Conservation (phyloP, 805 yeast genomes). For the Ogataea thermomethanolica region DNA sequence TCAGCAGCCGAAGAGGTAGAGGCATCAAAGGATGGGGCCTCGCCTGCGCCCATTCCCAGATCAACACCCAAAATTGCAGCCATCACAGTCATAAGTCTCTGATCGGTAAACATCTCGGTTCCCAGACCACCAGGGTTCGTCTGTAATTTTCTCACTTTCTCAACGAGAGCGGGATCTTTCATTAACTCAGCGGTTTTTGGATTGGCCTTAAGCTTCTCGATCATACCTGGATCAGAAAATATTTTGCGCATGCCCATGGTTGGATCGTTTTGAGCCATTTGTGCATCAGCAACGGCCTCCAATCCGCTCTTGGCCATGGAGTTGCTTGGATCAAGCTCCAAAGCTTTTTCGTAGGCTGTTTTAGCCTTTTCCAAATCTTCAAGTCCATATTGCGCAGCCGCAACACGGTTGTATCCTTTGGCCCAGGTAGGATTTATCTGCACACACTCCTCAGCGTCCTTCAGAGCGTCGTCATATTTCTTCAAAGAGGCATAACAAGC, state of each 20-base stretch:
- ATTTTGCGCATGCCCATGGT: conserved; percentile 75
- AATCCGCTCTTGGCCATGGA: conserved; percentile 86
- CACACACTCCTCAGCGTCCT: conserved; percentile 83
- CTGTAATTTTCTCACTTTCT: conserved; percentile 59
- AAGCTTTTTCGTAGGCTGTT: conserved; percentile 67
- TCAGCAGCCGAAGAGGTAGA: conserved; percentile 26
- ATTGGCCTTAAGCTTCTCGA: conserved; percentile 69
- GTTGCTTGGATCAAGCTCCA: conserved; percentile 76
- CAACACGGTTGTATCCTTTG: conserved; percentile 91
- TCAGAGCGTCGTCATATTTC: conserved; percentile 68
- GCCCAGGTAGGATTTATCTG: conserved; percentile 86
- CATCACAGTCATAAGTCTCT: conserved; percentile 83
- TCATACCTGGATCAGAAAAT: conserved; percentile 75
- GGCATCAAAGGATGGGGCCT: conserved; percentile 23
- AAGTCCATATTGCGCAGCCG: conserved; percentile 88
- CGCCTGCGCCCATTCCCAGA: conserved; percentile 34
- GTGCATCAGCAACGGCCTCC: conserved; percentile 60
- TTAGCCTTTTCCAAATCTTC: conserved; percentile 76
- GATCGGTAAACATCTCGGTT: conserved; percentile 70
- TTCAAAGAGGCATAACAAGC: conserved; percentile 82
- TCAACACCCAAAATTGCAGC: conserved; percentile 84
- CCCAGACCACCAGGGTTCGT: conserved; percentile 73
- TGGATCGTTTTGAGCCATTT: conserved; percentile 36
- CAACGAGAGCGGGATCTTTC: conserved; percentile 82
- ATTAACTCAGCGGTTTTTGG: conserved; percentile 85